These are phyloP conservation scores for Chionographis japonica DNA, from an alignment of 106 monocot species.

Conservation along the genomic window DNA sequence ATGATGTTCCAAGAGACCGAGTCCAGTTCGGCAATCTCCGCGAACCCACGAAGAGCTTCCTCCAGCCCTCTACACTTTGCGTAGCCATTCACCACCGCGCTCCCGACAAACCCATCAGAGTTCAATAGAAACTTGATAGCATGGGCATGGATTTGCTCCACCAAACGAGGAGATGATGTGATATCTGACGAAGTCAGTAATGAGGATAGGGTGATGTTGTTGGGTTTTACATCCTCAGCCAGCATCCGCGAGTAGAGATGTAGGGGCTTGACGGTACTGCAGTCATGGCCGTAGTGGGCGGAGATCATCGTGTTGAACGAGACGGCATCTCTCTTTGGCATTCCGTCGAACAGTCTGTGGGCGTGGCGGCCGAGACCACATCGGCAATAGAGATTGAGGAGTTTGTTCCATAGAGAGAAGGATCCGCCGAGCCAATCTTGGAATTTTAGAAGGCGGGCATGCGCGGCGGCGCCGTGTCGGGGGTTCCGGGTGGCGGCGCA, in stretches of 20 bases:
- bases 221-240: conserved; percentile 37
- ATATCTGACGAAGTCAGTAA: conserved; percentile 23
- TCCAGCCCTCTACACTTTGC: conserved; percentile 25
- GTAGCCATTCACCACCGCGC: conserved; percentile 50
- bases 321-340: conserved; percentile 40
- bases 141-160: conserved; percentile 51
- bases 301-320: conserved; percentile 67
- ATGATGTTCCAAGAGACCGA: conserved; percentile 59
- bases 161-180: not conserved
- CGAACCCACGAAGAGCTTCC: conserved; percentile 42
- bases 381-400: conserved; percentile 43
- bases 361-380: not conserved
- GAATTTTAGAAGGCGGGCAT: conserved; percentile 40
- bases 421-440: not conserved
- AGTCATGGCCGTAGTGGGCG: not conserved
- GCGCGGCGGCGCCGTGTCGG: conserved; percentile 17
- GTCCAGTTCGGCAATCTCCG: conserved; percentile 49
- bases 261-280: not conserved
- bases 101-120: conserved; percentile 49
- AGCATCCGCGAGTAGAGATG: conserved; percentile 42
- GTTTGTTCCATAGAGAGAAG: conserved; percentile 68
- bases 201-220: conserved; percentile 37
- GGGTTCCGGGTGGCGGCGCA: conserved; percentile 12
- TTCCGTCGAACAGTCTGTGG: conserved; percentile 44
- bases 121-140: conserved; percentile 32